Base-by-base conservation (phyloP, 305 asterid genomes). In the Solanum hybrid region DNA sequence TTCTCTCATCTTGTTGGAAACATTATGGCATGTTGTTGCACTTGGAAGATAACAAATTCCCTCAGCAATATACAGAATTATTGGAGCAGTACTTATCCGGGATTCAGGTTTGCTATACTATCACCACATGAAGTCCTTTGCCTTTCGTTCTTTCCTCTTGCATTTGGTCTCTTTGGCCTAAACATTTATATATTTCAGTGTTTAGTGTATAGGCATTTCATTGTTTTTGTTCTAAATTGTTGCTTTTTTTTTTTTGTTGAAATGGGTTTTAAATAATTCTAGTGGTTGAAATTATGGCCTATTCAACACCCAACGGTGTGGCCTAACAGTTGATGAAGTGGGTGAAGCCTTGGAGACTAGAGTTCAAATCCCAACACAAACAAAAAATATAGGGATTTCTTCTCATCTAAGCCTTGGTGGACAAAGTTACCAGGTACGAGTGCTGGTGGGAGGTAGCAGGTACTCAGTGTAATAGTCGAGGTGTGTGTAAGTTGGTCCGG, bases 1-100 rank as follows among this genome's bases (percentile, higher is more conserved):
- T 97, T 89, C 94, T 97, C 88, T 94, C 97, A 79, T 96, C 99
- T 87, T 97, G 99, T 94, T 97, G 99, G 99, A 97, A 96, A 92
- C 98, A 97, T 93, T 96, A 97, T 38, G 98, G 99, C 89, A 88
- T 93, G 94, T 96, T 97, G 72, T 89, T 94, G 92, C 96, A 86
- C 92, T 89, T 96, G 91, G 98, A 93, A 91, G 95, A 96, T 94
- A 87, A 57, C 94, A 93, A 91, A 89, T 92, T 95, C 90, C 90
- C 95, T 89, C 94, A 90, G 90, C 93, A 94, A 89, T 92, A 93
- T 91, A 97, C 93, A 89, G 98, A 94, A 90, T 91, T 95, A 61
- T 90, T 97, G 91, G 93, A 94, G 68, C 97, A 97, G 80, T 97
- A 94, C 93, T 84, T 97, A 91, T 94, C 99, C 87, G 99, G 99